Evolutionary conservation across 23 red algal species (phyloP), one percentile per base, ranked within the genome.

Genomic region (Cyanidiococcus yangmingshanensis): DNA sequence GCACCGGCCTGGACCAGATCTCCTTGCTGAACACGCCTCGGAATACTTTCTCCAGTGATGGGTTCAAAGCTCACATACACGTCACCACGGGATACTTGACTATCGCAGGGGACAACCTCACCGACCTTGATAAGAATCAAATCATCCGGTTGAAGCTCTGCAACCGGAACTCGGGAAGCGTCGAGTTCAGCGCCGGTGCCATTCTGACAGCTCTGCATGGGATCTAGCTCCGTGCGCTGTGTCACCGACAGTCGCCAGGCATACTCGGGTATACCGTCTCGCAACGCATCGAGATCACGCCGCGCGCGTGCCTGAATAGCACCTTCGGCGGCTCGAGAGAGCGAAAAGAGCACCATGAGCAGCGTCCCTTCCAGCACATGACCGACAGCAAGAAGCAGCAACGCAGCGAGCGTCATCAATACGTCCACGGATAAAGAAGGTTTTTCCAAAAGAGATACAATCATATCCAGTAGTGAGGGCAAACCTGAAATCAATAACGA

Each of bases 381-480:
- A 30, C 92, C 92, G 37, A 82, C 76, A 36, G 74, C 68, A 27
- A 90, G 0, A 15, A 76, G 74, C 37, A 82, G 76, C 34, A 75
- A 37, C 1, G 92, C 92, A 30, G 92, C 92, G 3, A 87, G 54
- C 3, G 80, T 90, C 92, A 96, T 96, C 50, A 96, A 83, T 39
- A 90, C 77, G 67, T 96, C 82, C 30, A 90, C 85, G 84, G 86
- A 71, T 34, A 84, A 36, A 29, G 76, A 82, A 31, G 59, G 57
- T 35, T 68, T 38, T 38, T 24, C 32, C 34, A 86, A 37, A 35
- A 71, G 32, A 12, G 80, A 75, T 15, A 0, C 0, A 32, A 39
- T 1, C 59, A 68, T 36, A 34, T 83, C 80, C 0, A 76, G 38
- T 37, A 83, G 38, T 2, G 80, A 59, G 34, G 80, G 80, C 34